These are phyloP conservation scores for Pestalotiopsis fici DNA, from an alignment of 2,329 filamentous ascomycete species.

Conservation along the genomic window DNA sequence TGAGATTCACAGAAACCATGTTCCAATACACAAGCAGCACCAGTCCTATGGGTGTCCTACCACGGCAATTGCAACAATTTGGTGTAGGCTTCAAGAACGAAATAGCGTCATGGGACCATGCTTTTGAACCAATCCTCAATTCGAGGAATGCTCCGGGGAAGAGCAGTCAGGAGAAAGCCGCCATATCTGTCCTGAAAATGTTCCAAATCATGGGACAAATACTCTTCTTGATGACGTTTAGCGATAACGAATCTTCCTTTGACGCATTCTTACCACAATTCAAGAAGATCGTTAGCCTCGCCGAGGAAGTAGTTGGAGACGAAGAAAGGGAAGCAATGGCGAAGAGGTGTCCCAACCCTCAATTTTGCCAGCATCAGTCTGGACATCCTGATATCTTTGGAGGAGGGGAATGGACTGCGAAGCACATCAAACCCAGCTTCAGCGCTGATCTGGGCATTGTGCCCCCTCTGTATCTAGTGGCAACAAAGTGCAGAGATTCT, in stretches of 20 bases:
- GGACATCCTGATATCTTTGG: constrained; percentile 38
- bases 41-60: constrained; percentile 55
- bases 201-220: constrained; percentile 59
- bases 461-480: constrained; percentile 65
- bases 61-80: constrained; percentile 46
- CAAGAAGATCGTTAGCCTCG: constrained; percentile 56
- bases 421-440: constrained; percentile 62
- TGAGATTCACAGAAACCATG: constrained; percentile 60
- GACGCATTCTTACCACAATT: constrained; percentile 56
- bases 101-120: constrained; percentile 55
- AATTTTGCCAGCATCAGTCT: constrained; percentile 42
- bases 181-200: constrained; percentile 64
- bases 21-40: constrained; percentile 46
- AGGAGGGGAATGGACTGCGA: constrained; percentile 43
- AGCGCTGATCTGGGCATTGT: constrained; percentile 66
- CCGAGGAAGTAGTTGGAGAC: constrained; percentile 59
- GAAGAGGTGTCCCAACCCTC: constrained; percentile 43
- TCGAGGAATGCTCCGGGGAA: constrained; percentile 49
- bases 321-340: constrained; percentile 53
- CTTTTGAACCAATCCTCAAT: constrained; percentile 57
- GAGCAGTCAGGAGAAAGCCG: constrained; percentile 57
- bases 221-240: constrained; percentile 62
- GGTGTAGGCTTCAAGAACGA: constrained; percentile 49
- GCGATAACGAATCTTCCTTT: constrained; percentile 58
- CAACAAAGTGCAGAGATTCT: constrained; percentile 64